Evolutionary conservation across 495 filamentous ascomycete genomes (phyloP).

Genomic region (Penicillium fimorum): DNA sequence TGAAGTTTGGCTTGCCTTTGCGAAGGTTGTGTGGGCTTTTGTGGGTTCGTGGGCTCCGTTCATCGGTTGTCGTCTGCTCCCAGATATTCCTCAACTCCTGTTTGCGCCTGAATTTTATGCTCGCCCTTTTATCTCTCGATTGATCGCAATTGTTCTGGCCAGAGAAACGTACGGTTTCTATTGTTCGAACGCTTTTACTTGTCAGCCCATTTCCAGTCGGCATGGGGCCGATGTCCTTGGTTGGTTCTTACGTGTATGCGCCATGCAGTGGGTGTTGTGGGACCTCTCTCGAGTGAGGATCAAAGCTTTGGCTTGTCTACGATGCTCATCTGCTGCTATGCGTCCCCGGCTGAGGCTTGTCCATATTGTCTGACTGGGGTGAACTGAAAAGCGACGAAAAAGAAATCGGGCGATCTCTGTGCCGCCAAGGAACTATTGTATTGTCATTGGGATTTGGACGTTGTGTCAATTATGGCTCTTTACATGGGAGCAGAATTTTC

Average conservation of each 20-base stretch:
- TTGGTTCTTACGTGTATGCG: slow-evolving; percentile 10
- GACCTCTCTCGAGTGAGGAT: slow-evolving; percentile 95
- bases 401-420: slow-evolving; percentile 36
- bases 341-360: slow-evolving; percentile 10
- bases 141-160: slow-evolving; percentile 13
- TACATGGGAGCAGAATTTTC: slow-evolving; percentile 25
- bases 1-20: slow-evolving; percentile 30
- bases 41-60: slow-evolving; percentile 18
- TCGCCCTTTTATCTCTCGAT: slow-evolving; percentile 3
- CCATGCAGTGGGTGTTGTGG: slow-evolving; percentile 36
- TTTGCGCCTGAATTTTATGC: slow-evolving; percentile 4
- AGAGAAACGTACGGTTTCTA: background rate
- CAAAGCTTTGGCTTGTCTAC: slow-evolving; percentile 94
- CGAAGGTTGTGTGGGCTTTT: slow-evolving; percentile 18
- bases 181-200: slow-evolving; percentile 11
- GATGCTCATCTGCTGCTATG: slow-evolving; percentile 17
- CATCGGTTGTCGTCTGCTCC: slow-evolving; percentile 14
- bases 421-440: slow-evolving; percentile 25
- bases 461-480: slow-evolving; percentile 44
- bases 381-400: slow-evolving; percentile 23
- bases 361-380: slow-evolving; percentile 9
- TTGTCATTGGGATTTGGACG: slow-evolving; percentile 12
- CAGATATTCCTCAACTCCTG: slow-evolving; percentile 22
- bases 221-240: slow-evolving; percentile 3
- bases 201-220: slow-evolving; percentile 8